Percentiles rank a stretch among this genome's conserved stretches.
Conservation (phyloP, 1,139 yeast genomes). For the Casaregolazyma suthepensis region DNA sequence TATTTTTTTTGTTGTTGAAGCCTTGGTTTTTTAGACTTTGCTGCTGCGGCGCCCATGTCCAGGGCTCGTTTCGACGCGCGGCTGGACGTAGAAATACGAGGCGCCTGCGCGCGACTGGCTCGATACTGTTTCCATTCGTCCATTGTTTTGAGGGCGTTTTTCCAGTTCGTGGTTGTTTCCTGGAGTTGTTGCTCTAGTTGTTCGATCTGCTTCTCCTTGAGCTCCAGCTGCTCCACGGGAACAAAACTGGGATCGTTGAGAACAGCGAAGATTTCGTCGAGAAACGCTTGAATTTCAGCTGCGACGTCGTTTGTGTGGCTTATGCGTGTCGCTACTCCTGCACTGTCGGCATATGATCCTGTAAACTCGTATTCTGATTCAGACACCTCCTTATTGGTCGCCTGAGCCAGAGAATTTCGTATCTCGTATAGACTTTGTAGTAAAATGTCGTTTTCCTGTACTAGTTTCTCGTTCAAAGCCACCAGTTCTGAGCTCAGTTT, state of each 20-base stretch:
- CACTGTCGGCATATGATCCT: conserved; percentile 12
- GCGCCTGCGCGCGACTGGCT: conserved; percentile 6
- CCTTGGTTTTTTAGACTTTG: not conserved
- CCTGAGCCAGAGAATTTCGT: conserved; percentile 12
- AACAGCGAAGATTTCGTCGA: conserved; percentile 17
- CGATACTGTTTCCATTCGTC: conserved; percentile 28
- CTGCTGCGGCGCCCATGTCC: not conserved
- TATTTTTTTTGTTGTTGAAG: not conserved
- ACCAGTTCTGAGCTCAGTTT: not conserved
- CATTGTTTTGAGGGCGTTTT: conserved; percentile 27
- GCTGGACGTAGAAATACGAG: not conserved
- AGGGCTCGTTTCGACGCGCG: not conserved
- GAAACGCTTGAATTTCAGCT: conserved; percentile 16
- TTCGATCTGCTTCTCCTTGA: conserved; percentile 20
- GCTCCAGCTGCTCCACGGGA: conserved; percentile 20
- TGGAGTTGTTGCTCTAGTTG: conserved; percentile 21
- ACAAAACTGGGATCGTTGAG: conserved; percentile 24
- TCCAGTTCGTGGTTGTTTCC: conserved; percentile 27
- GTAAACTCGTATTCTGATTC: conserved; percentile 12
- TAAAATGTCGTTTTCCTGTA: conserved; percentile 21
- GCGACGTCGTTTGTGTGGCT: conserved; percentile 18
- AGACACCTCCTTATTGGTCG: conserved; percentile 12
- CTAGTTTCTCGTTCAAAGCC: conserved; percentile 13
- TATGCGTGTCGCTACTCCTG: conserved; percentile 18
- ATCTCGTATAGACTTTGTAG: conserved; percentile 15